These are phyloP conservation scores for Saccharomyces kudriavzevii DNA, from an alignment of 805 yeast species.

Conservation along the genomic window DNA sequence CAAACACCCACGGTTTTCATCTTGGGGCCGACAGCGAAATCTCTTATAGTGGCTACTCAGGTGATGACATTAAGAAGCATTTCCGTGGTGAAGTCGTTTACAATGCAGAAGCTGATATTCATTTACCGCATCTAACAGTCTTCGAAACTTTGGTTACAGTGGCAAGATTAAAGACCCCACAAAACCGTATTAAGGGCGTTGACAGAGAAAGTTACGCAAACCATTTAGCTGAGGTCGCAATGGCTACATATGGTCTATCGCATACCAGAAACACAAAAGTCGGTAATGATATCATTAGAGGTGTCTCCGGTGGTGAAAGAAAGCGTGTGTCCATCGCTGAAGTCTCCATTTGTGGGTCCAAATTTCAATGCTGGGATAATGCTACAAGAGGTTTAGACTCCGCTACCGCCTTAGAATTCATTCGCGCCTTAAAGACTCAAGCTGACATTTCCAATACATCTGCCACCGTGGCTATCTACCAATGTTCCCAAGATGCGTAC, in stretches of 20 bases:
- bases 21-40: conserved; percentile 41
- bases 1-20: conserved; percentile 35
- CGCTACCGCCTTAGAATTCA: conserved; percentile 52
- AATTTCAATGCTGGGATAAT: conserved; percentile 48
- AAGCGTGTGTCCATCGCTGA: conserved; percentile 71
- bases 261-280: conserved; percentile 60
- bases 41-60: conserved; percentile 43
- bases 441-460: conserved; percentile 44
- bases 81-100: conserved; percentile 57
- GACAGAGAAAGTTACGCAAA: conserved; percentile 40
- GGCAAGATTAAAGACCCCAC: conserved; percentile 47
- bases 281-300: conserved; percentile 52
- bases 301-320: conserved; percentile 72
- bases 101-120: conserved; percentile 55
- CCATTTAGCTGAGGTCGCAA: conserved; percentile 42
- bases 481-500: conserved; percentile 48
- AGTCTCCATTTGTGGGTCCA: conserved; percentile 43
- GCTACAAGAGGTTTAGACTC: conserved; percentile 62
- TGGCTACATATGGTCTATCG: conserved; percentile 43
- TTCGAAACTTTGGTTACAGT: conserved; percentile 51
- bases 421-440: conserved; percentile 44
- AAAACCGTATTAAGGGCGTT: conserved; percentile 44
- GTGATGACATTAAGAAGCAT: conserved; percentile 20
- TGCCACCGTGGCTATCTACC: conserved; percentile 55
- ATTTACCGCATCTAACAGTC: conserved; percentile 55